Base-by-base conservation (phyloP, 208 protist species). In the Crithidia fasciculata region DNA sequence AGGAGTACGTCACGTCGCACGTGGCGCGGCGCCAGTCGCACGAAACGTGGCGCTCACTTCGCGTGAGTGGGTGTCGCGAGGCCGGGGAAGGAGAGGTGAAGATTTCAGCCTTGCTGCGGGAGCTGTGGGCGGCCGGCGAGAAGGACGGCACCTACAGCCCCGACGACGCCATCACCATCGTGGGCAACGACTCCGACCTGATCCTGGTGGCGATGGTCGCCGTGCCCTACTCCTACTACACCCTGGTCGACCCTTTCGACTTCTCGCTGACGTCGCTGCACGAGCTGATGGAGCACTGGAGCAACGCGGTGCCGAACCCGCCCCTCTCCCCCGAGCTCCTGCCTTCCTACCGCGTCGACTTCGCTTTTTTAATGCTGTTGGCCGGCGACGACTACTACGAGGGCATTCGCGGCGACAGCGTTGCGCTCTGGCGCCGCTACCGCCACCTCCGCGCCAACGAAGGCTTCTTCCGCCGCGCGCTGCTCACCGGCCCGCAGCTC, bases 171-270 rank as follows among this genome's bases (percentile, higher is more conserved):
- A 69, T 97, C 40, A 75, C 80, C 2, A 60, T 97, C 40, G 79
- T 95, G 13, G 85, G 92, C 19, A 93, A 94, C 19, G 92, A 97
- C 69, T 94, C 90, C 0, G 92, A 97, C 70, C 71, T 97, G n/a
- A 72, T 87, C 19, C 60, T 97, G 40, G 81, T 93, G 39, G 77
- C 82, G 19, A 75, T 97, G 67, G 77, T 83, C 37, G 86, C 85
- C 50, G 87, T 78, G 4, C 89, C 89, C 28, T 97, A 90, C 65
- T 37, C 57, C 5, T 77, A 88, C 54, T 76, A 83, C 57, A 85
- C 71, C 56, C 58, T 95, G 18, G 57, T 97, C 16, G 74, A 93
- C 63, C 90, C 92, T 10, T 57, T 56, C 8, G 76, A 82, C 69
- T 77, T 74, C 71, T 61, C 60, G 10, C 59, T 93, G n/a, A 92